Conservation (phyloP, 2,329 filamentous ascomycete genomes). For the Graphiopsis chlorocephala region DNA sequence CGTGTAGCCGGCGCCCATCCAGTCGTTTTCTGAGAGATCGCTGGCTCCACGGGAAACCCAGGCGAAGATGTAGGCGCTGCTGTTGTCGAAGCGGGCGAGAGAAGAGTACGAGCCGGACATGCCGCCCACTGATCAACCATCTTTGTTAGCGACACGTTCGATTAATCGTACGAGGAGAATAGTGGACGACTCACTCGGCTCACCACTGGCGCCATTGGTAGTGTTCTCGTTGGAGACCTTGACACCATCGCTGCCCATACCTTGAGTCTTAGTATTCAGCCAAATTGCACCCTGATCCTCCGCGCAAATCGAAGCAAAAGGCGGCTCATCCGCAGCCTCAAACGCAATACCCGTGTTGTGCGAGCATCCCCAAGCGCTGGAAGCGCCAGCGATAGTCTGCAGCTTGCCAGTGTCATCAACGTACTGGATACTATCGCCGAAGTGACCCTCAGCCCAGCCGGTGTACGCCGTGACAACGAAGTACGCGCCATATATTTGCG, state of each 20-base stretch:
- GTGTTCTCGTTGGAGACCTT: constrained; percentile 63
- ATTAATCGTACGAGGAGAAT: neutral
- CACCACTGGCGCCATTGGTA: constrained; percentile 58
- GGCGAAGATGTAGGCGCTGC: constrained; percentile 57
- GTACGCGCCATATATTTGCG: constrained; percentile 60
- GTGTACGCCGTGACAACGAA: constrained; percentile 60
- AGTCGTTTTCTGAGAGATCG: constrained; percentile 54
- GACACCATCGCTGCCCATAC: constrained; percentile 52
- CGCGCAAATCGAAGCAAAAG: constrained; percentile 59
- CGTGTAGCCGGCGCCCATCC: constrained; percentile 59
- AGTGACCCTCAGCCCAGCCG: constrained; percentile 55
- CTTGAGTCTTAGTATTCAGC: constrained; percentile 60
- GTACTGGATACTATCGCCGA: constrained; percentile 56
- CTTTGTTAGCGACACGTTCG: neutral
- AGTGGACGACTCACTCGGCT: constrained; percentile 36
- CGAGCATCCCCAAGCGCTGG: constrained; percentile 59
- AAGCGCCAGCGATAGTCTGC: constrained; percentile 51
- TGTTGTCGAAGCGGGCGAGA: constrained; percentile 53
- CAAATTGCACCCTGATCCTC: constrained; percentile 64
- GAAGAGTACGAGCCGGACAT: constrained; percentile 62
- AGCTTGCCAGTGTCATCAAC: constrained; percentile 50
- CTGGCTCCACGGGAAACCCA: constrained; percentile 62
- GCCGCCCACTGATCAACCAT: constrained; percentile 49
- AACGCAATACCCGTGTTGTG: constrained; percentile 66
- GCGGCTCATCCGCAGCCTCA: constrained; percentile 57